phyloP scores from a whole-genome alignment of 2,329 filamentous ascomycete species.

The Orbilia ellipsospora region DNA sequence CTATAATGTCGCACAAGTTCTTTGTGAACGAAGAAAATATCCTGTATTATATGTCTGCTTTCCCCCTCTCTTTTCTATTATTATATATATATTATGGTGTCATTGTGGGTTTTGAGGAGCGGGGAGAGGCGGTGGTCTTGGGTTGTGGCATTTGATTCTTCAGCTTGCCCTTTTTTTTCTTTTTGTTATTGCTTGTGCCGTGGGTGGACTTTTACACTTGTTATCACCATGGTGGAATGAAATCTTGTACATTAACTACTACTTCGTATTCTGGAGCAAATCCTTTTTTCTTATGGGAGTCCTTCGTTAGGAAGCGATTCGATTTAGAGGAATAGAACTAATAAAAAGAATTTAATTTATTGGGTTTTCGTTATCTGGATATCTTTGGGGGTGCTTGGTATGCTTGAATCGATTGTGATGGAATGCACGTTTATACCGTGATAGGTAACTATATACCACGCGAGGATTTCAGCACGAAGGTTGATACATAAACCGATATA shows the following conservation, averaged over 20 bases:
- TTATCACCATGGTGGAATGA: too few species aligned
- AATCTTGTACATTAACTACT: constrained; percentile 35
- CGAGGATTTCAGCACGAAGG: too few species aligned
- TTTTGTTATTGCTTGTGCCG: too few species aligned
- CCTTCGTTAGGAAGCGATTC: constrained; percentile 7
- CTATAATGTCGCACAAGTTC: neutral
- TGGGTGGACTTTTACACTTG: too few species aligned
- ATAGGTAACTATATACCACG: too few species aligned
- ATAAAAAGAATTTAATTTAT: neutral
- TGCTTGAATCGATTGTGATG: too few species aligned
- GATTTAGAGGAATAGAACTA: constrained; percentile 1
- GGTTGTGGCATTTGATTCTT: too few species aligned
- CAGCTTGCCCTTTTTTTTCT: too few species aligned
- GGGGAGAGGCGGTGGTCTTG: too few species aligned
- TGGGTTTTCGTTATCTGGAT: neutral
- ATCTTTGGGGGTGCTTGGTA: neutral
- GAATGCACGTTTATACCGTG: too few species aligned
- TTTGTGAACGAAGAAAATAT: neutral
- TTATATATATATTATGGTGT: neutral
- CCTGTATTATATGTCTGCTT: constrained; percentile 2
- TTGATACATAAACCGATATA: too few species aligned
- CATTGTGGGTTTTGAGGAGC: too few species aligned
- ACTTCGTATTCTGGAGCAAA: neutral
- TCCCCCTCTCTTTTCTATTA: neutral
- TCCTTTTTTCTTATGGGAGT: neutral